Conservation (phyloP, 2,329 filamentous ascomycete species). For the Curvularia eragrostidis region DNA sequence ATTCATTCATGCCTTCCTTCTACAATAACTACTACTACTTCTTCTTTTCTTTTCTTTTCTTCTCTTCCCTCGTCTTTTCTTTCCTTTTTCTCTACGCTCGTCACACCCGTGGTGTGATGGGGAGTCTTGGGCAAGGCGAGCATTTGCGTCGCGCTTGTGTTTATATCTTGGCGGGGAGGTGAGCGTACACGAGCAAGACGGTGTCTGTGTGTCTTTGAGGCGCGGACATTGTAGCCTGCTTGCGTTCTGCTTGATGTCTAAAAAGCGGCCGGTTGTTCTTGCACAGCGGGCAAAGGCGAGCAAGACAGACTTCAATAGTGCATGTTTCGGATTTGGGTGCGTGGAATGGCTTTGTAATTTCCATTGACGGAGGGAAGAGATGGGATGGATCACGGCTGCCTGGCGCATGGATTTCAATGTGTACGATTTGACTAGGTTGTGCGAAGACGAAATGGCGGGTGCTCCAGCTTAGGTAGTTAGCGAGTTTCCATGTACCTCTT, state of each 20-base stretch:
- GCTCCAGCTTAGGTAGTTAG: conserved; percentile 12
- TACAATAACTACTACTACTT: no score
- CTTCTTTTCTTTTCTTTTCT: background rate
- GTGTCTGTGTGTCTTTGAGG: conserved; percentile 17
- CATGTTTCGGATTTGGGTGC: conserved; percentile 29
- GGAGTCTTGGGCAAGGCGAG: conserved; percentile 30
- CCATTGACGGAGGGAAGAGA: conserved; percentile 2
- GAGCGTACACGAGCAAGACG: conserved; percentile 34
- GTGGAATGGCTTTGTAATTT: conserved; percentile 14
- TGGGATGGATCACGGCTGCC: conserved; percentile 9
- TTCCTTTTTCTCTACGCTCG: background rate
- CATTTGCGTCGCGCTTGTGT: conserved; percentile 19
- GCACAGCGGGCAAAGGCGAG: conserved; percentile 20
- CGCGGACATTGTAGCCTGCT: conserved; percentile 19
- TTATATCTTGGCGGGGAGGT: conserved; percentile 35
- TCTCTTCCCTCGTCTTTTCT: background rate
- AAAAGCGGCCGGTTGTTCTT: conserved; percentile 28
- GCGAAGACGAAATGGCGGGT: conserved; percentile 11
- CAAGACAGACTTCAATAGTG: conserved; percentile 17
- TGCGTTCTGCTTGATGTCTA: conserved; percentile 21
- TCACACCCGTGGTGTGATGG: conserved; percentile 45
- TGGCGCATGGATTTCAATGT: conserved; percentile 13
- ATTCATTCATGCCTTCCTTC: background rate
- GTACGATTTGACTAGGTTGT: conserved; percentile 17
- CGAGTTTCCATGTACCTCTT: conserved; percentile 16